Evolutionary conservation across 768 basidiomycete species (phyloP).

Genomic region (Tricholoma sp.): DNA sequence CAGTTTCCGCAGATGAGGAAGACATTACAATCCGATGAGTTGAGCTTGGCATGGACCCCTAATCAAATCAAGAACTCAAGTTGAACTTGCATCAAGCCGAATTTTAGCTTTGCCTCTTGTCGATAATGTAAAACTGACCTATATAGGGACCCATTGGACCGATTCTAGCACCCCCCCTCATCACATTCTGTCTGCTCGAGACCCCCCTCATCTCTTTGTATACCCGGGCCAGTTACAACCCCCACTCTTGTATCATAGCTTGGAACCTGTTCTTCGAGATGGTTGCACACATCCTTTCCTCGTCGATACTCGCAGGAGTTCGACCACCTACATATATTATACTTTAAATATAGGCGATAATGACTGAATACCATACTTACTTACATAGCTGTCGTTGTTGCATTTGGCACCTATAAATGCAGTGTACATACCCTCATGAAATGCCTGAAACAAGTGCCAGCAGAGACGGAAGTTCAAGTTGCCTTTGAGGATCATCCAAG

Average conservation of each 20-base stretch:
- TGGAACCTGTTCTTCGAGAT: not conserved
- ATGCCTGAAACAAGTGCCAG: not conserved
- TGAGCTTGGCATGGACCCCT: conserved; percentile 5
- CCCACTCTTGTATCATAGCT: not conserved
- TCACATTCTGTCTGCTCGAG: not conserved
- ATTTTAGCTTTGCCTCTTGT: not conserved
- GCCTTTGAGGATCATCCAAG: too few species aligned
- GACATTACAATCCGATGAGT: conserved; percentile 46
- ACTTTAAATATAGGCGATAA: not conserved
- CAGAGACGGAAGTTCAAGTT: not conserved
- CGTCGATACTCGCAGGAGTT: conserved; percentile 1
- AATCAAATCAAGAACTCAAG: not conserved
- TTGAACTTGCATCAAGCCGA: conserved; percentile 1
- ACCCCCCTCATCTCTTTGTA: not conserved
- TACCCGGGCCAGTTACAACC: not conserved
- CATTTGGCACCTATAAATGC: not conserved
- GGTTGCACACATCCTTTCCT: not conserved
- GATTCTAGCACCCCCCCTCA: not conserved
- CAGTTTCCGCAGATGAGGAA: conserved; percentile 39
- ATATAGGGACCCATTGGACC: not conserved
- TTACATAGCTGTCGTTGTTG: not conserved
- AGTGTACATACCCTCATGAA: not conserved
- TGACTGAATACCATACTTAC: not conserved
- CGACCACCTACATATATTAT: not conserved
- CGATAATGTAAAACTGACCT: not conserved